Percentiles rank a stretch among this genome's conserved stretches.
Evolutionary conservation across 352 stramenopile genomes (phyloP).

Genomic region (Phytophthora multivora): DNA sequence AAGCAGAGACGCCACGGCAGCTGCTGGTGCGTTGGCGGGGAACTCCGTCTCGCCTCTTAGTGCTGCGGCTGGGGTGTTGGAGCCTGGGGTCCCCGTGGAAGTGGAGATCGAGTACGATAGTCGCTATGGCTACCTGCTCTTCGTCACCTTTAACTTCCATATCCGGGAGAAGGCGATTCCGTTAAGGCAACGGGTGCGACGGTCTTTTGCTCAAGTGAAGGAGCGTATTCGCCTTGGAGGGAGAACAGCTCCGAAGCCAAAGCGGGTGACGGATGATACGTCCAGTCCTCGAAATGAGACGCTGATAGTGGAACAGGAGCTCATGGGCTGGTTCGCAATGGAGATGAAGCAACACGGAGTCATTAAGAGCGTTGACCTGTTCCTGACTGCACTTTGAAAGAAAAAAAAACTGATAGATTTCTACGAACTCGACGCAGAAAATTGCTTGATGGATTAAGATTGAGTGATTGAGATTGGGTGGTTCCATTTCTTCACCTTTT

Average conservation of each 20-base stretch:
- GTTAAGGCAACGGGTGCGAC: conserved; percentile 3
- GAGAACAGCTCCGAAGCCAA: conserved; percentile 15
- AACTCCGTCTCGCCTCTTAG: conserved; percentile 31
- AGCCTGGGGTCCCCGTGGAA: conserved; percentile 52
- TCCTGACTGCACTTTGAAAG: conserved; percentile 11
- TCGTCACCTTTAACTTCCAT: conserved; percentile 57
- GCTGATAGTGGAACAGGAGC: conserved; percentile 44
- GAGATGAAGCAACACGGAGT: conserved; percentile 62
- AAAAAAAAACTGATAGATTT: not conserved
- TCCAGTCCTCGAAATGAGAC: conserved; percentile 30
- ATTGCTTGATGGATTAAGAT: not conserved
- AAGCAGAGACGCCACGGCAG: not conserved
- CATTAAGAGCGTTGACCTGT: conserved; percentile 40
- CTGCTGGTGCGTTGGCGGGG: conserved; percentile 4
- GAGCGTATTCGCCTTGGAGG: conserved; percentile 17
- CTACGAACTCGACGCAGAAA: not conserved
- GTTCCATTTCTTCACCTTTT: not conserved
- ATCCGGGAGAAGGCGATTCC: conserved; percentile 26
- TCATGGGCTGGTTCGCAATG: conserved; percentile 57
- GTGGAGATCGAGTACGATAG: conserved; percentile 80
- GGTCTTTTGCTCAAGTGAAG: conserved; percentile 7
- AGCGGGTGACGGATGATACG: not conserved
- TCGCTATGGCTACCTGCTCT: conserved; percentile 57
- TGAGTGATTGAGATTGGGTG: not conserved
- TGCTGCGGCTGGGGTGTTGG: conserved; percentile 22